phyloP scores from a whole-genome alignment of 495 filamentous ascomycete species.

The Penicilliopsis zonata region DNA sequence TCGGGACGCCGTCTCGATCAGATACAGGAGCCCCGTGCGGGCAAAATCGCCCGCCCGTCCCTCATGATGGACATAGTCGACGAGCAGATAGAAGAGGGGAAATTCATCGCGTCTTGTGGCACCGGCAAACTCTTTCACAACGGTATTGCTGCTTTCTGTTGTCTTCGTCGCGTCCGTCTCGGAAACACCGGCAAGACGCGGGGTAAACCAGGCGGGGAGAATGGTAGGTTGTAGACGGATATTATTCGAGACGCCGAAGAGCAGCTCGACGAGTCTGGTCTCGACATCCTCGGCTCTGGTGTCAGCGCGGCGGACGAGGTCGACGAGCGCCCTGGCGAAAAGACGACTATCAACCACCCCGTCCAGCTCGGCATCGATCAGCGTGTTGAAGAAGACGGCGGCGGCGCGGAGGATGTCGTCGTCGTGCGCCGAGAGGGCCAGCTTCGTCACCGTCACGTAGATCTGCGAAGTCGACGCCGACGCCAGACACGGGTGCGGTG shows the following conservation, averaged over 20 bases:
- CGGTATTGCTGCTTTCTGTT: conserved; percentile 11
- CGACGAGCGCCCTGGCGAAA: conserved; percentile 77
- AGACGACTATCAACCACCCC: conserved; percentile 73
- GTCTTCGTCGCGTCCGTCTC: conserved; percentile 27
- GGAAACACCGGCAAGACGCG: conserved; percentile 19
- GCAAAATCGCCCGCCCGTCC: conserved; percentile 92
- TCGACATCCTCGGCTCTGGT: conserved; percentile 65
- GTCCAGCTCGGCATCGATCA: conserved; percentile 93
- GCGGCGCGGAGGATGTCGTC: conserved; percentile 70
- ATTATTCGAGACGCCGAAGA: conserved; percentile 91
- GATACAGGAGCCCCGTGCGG: conserved; percentile 86
- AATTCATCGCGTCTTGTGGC: conserved; percentile 87
- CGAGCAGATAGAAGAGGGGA: conserved; percentile 84
- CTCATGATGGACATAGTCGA: conserved; percentile 93
- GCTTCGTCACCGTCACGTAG: conserved; percentile 75
- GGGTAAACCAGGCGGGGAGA: conserved; percentile 75
- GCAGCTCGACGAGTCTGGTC: conserved; percentile 72
- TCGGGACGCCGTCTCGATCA: conserved; percentile 84
- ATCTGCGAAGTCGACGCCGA: conserved; percentile 77
- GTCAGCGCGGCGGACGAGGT: conserved; percentile 46
- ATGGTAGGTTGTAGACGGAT: conserved; percentile 79
- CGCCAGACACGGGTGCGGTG: conserved; percentile 78
- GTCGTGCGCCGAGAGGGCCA: conserved; percentile 66
- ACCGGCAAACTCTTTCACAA: conserved; percentile 62
- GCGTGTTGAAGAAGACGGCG: conserved; percentile 72